Conservation (phyloP, 2,329 filamentous ascomycete genomes). For the Colletotrichum spaethianum region DNA sequence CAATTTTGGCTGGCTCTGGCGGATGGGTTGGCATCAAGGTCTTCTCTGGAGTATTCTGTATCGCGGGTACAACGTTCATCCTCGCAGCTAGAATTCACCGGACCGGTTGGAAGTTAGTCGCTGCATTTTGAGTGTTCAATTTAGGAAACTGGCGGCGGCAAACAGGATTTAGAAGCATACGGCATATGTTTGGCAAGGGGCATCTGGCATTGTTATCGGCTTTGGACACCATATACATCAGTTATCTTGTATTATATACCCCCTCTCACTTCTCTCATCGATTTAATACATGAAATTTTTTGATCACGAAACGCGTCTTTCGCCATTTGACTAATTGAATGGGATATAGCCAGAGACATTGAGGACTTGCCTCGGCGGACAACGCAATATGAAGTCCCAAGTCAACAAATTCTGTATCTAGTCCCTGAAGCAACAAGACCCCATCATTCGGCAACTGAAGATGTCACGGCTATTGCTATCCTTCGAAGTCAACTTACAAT, state of each 20-base stretch:
- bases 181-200: background rate
- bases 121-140: conserved; percentile 43
- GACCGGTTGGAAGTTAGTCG: conserved; percentile 46
- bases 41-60: conserved; percentile 52
- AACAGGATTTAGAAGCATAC: background rate
- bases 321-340: too few species aligned
- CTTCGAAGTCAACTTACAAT: background rate
- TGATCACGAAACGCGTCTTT: background rate
- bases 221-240: conserved; percentile 4
- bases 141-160: background rate
- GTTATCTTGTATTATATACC: conserved; percentile 3
- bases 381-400: background rate
- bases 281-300: background rate
- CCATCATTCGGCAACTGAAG: background rate
- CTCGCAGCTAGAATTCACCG: conserved; percentile 45
- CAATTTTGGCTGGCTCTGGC: conserved; percentile 50
- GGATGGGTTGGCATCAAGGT: conserved; percentile 55
- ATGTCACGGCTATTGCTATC: background rate
- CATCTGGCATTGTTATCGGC: background rate
- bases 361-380: background rate
- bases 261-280: background rate
- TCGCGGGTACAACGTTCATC: conserved; percentile 48
- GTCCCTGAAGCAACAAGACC: background rate
- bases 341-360: background rate
- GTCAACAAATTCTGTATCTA: background rate